Base-by-base conservation (phyloP, 495 filamentous ascomycete species). In the Tetracladium setigerum region DNA sequence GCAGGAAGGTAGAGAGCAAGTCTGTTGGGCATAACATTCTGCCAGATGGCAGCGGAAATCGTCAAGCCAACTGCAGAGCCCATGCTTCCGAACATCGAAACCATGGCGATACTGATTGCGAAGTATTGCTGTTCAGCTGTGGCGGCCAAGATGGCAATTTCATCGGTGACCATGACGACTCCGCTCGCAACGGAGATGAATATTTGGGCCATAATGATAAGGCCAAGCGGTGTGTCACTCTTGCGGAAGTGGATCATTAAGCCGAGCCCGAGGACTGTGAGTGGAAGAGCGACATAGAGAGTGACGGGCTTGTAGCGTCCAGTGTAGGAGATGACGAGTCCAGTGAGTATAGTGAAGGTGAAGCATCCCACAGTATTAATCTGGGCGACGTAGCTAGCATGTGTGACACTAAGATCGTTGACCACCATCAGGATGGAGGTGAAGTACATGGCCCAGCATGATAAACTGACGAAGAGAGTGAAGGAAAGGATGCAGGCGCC, bases 231-330 rank as follows among this genome's bases (percentile, higher is more conserved):
- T 14, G 64, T 62, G 30, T 72, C 65, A 2, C 69, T 63, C 45
- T 76, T 65, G 36, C 84, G 79, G 65, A 84, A 88, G 46, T 85
- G 67, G 52, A 89, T 85, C 75, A 89, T 79, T n/a, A 89, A 69
- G 3, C 80, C 83, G 9, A 81, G 71, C 16, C 81, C 84, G 1
- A 87, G 71, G 30, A 83, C 68, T 52, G 73, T 69, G 14, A 87
- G 60, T 0, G 82, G 81, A 1, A 84, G 59, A 8, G 64, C 81
- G 55, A 82, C 75, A 62, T 62, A 78, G 52, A 76, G 68, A 43
- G 57, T 71, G 5, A 66, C 46, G 39, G 58, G 70, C 48, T 75
- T 77, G 69, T 80, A 81, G 30, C 72, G 67, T 24, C 74, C 73
- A 9, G 71, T 71, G n/a, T 55, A 67, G 30, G 68, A 69, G 47